phyloP scores from a whole-genome alignment of 75 land plant species.

The Picea sitchensis region DNA sequence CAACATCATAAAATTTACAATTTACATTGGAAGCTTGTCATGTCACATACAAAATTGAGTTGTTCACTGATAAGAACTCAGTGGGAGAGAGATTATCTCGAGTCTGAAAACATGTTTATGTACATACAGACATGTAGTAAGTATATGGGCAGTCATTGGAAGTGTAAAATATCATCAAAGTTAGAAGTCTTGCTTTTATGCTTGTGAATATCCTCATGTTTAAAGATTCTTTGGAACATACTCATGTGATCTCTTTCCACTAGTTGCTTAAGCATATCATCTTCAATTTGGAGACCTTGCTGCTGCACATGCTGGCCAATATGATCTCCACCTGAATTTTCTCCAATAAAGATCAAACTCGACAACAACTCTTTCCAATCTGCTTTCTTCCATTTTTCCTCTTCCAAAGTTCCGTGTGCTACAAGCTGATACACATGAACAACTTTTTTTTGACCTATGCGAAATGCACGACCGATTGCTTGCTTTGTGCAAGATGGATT shows the following conservation, averaged over 20 bases:
- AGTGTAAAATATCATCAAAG: too few species aligned
- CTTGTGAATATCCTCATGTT: constrained; percentile 30
- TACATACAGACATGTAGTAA: too few species aligned
- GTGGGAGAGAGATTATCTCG: too few species aligned
- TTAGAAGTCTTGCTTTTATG: neutral
- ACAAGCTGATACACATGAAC: constrained; percentile 80
- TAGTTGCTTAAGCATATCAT: constrained; percentile 50
- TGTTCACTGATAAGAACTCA: too few species aligned
- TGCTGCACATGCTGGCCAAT: constrained; percentile 15
- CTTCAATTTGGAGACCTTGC: constrained; percentile 42
- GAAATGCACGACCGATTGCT: constrained; percentile 82
- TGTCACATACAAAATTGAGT: too few species aligned
- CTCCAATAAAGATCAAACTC: constrained; percentile 54
- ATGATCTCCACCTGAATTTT: constrained; percentile 30
- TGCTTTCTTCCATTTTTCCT: constrained; percentile 53
- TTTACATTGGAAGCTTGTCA: too few species aligned
- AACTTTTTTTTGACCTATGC: constrained; percentile 81
- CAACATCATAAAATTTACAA: too few species aligned
- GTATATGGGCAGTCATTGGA: too few species aligned
- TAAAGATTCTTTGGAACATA: constrained; percentile 45
- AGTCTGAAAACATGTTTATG: too few species aligned
- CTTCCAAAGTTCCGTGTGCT: constrained; percentile 62
- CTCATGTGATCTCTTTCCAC: constrained; percentile 40
- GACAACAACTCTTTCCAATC: constrained; percentile 74
- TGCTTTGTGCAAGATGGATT: constrained; percentile 86